Evolutionary conservation across 164 flowering plant genomes (phyloP).

Genomic region (Magnolia changhungtana): DNA sequence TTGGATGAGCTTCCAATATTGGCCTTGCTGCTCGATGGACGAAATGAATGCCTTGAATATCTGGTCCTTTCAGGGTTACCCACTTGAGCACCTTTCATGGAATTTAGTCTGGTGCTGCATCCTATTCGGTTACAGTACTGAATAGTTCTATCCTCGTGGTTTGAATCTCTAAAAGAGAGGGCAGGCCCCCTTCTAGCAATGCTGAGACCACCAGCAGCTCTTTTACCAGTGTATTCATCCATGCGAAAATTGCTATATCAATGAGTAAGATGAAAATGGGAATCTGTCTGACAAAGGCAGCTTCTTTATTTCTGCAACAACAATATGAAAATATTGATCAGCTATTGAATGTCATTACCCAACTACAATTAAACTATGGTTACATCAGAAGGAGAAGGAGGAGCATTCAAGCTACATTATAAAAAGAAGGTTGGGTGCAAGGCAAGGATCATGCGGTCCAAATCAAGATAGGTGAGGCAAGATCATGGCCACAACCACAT

Average conservation of each 20-base stretch:
- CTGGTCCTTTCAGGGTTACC: slow-evolving; percentile 40
- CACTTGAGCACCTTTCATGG: slow-evolving; percentile 28
- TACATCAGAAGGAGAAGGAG: slow-evolving; percentile 2
- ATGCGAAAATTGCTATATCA: slow-evolving; percentile 19
- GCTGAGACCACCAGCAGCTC: slow-evolving; percentile 32
- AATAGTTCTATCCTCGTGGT: slow-evolving; percentile 30
- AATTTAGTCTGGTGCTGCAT: slow-evolving; percentile 63
- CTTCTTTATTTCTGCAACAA: slow-evolving; percentile 17
- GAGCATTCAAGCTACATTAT: neutral
- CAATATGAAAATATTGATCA: neutral
- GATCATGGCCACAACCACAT: neutral
- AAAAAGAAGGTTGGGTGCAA: neutral
- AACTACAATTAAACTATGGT: neutral
- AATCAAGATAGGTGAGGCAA: neutral
- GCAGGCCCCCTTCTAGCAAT: slow-evolving; percentile 41
- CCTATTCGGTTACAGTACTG: slow-evolving; percentile 62
- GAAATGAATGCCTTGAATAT: slow-evolving; percentile 30
- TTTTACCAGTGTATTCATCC: slow-evolving; percentile 57
- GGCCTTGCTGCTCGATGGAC: slow-evolving; percentile 52
- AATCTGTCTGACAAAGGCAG: neutral
- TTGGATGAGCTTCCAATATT: slow-evolving; percentile 59
- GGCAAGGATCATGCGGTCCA: neutral
- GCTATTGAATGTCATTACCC: neutral
- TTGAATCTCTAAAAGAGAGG: slow-evolving; percentile 39
- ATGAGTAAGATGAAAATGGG: neutral